Evolutionary conservation across 73 alveolate genomes (phyloP), one percentile per base, ranked within the genome.

Genomic region (Paramecium sexaurelia): DNA sequence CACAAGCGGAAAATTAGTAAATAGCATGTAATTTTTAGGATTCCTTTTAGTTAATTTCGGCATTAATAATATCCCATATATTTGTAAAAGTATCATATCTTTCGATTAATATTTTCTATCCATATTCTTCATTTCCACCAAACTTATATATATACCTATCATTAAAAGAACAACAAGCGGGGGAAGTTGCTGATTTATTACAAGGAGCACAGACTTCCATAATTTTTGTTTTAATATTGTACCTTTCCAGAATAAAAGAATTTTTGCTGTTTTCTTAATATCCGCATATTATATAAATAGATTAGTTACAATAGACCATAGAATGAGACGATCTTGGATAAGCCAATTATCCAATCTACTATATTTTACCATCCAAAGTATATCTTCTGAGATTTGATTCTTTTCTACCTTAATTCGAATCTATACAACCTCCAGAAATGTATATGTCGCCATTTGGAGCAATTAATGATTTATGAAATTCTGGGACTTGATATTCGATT

Each of bases 371-470:
- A 29, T 24, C 39, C 13, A 26, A 29, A 1, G 83, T 29, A 29
- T 27, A 88, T 88, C 43, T 69, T 69, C 87, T 61, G 15, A 43
- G 22, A 19, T 57, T 40, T 10, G 91, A 9, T 6, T 88, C 82
- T 22, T 86, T 86, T 61, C 41, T 57, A 61, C 66, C 66, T 15
- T 51, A 26, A 17, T n/a, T 51, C 0, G 35, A 55, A 69, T 61
- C 15, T 13, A 43, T 29, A 6, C 27, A n/a, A 11, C 94, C 94
- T 27, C 94, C 94, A 1, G 73, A 41, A 0, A 88, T 55, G 37
- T 69, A 88, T 19, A 88, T 40, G 27, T 88, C 94, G 71, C 94
- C 94, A 88, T 88, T 82, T 27, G 94, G 89, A 2, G 73, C 26
- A 40, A 71, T 68, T 0, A 88, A 40, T 11, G 91, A 68, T 88